Percentiles rank a stretch among this genome's conserved stretches.
phyloP scores from a whole-genome alignment of 2,329 filamentous ascomycete species.

The Cadophora malorum region DNA sequence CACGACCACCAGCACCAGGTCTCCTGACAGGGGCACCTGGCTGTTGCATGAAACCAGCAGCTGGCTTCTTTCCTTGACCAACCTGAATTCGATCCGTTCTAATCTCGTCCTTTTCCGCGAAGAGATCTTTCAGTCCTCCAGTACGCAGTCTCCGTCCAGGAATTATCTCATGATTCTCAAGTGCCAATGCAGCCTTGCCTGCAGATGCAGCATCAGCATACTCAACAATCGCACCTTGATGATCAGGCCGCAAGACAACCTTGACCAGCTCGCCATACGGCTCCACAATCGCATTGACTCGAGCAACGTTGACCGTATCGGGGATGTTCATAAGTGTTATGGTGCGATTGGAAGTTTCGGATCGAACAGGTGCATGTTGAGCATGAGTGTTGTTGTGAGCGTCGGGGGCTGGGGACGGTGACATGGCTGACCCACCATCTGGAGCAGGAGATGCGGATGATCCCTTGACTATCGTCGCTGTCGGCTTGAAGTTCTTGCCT shows the following conservation, averaged over 20 bases:
- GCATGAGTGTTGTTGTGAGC: conserved; percentile 36
- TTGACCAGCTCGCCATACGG: conserved; percentile 75
- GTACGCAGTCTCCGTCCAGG: conserved; percentile 58
- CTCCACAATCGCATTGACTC: conserved; percentile 76
- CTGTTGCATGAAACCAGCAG: conserved; percentile 48
- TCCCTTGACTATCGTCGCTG: conserved; percentile 52
- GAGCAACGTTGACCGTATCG: conserved; percentile 89
- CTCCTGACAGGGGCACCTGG: conserved; percentile 42
- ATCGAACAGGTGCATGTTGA: conserved; percentile 49
- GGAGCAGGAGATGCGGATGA: conserved; percentile 45
- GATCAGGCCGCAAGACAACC: conserved; percentile 78
- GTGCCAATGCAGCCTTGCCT: conserved; percentile 70
- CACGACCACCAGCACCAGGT: conserved; percentile 47
- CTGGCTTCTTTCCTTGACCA: conserved; percentile 40
- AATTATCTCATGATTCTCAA: conserved; percentile 62
- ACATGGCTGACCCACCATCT: conserved; percentile 45
- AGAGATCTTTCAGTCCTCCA: conserved; percentile 61
- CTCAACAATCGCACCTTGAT: conserved; percentile 86
- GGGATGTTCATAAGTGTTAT: conserved; percentile 85
- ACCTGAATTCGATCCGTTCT: conserved; percentile 51
- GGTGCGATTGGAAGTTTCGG: conserved; percentile 68
- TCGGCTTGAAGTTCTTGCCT: conserved; percentile 61
- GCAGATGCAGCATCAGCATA: conserved; percentile 70
- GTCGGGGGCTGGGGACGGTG: conserved; percentile 41
- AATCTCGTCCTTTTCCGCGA: conserved; percentile 55